Base-by-base conservation (phyloP, 2,329 filamentous ascomycete genomes). In the Stagonosporopsis tanaceti region DNA sequence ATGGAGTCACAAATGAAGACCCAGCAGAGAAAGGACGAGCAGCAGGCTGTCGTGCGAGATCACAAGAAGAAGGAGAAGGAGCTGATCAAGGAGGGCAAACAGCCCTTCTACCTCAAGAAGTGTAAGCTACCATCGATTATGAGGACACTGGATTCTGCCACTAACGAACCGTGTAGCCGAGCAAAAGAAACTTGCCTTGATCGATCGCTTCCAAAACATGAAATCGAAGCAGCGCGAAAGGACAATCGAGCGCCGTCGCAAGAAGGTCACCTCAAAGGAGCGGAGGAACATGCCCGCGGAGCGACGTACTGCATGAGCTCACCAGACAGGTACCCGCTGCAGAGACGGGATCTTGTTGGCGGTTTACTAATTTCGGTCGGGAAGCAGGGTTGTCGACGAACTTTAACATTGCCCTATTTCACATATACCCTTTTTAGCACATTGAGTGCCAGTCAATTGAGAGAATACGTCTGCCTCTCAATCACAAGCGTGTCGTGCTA, bases 81-180 rank as follows among this genome's bases (percentile, higher is more conserved):
- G 75, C 80, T 91, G 59, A 88, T 98, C 48, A 87, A 87, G 68
- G 86, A 96, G 79, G 95, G 95, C 60, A 97, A 97, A 86, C 87
- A 85, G 74, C 94, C 95, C 0, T 99, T 93, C 79, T 98, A 92
- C 78, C 81, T 98, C 69, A 99, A 99, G 86, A 89, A 89, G 80
- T 80, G 81, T 79, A 73, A 50, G 72, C 69, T 52, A 52, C 45
- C 38, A 38, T 2, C 37, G 7, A 9, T n/a, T 25, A 37, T 12
- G 11, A 3, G 11, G 20, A 7, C 24, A n/a, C 20, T 32, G 30
- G 28, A 11, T 40, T 15, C 25, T 25, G 20, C 14, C 60, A 50
- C 71, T 73, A 50, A 73, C 53, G 44, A 1, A 1, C 34, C 24
- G 48, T 53, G 28, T 55, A 76, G 87, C 88, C 71, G 94, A 97